Base-by-base conservation (phyloP, 768 basidiomycete genomes). In the Hygrocybe coccinea region DNA sequence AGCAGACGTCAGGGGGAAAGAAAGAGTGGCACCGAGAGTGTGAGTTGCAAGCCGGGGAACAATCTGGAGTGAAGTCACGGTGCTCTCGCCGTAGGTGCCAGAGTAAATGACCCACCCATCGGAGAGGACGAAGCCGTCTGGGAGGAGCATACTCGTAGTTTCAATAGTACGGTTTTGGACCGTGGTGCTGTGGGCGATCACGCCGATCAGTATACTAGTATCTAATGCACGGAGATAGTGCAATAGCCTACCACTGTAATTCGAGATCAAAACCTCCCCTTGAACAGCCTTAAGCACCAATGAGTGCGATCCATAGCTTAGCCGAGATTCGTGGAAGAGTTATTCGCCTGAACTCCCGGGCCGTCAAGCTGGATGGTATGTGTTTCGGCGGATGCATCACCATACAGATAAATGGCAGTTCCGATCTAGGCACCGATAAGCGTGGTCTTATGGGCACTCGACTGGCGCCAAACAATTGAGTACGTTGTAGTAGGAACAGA, bases 341-440 rank as follows among this genome's bases (percentile, higher is more conserved):
- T 11, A 17, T 57, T 43, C 2, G 55, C 34, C 9, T 21, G n/a
- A 2, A 41, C 52, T 7, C 48, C 45, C n/a, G 10, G 37, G 9
- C 37, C 39, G 29, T 65, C 62, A 6, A 65, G 19, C 1, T 56
- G 54, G 8, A 60, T 63, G 10, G 50, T 55, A 38, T 63, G 63
- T 11, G 60, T 59, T 5, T 56, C 60, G 38, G 59, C 59, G 8
- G 49, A 56, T 12, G 56, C 60, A 39, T 41, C 19, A 5, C 62
- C 61, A 35, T 62, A 60, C 0, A 64, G 17, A 50, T 48, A 44
- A 12, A 65, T 41, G 12, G 59, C 64, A 17, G 41, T 24, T 1
- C 64, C 64, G 8, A 58, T 39, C 19, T 58, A 48, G 19, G 64
- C 62, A 21, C 64, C 62, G 3, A 41, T 10, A 3, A 55, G 33